phyloP scores from a whole-genome alignment of 2,329 filamentous ascomycete species.

The Penicillium corylophilum region DNA sequence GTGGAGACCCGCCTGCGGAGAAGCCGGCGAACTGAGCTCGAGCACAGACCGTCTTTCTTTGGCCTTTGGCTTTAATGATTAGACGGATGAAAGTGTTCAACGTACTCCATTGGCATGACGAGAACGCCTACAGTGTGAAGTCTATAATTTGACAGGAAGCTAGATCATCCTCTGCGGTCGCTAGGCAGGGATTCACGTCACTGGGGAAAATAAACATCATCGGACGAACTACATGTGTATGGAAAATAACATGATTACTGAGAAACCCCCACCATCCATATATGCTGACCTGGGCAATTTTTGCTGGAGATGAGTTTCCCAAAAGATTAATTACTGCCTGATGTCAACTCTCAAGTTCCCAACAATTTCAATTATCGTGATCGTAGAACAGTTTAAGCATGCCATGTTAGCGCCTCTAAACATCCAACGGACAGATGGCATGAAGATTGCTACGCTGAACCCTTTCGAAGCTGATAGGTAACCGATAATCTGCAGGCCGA shows the following conservation, averaged over 20 bases:
- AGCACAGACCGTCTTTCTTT: neutral
- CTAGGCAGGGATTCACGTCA: too few species aligned
- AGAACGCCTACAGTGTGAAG: too few species aligned
- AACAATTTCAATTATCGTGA: too few species aligned
- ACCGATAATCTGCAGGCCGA: neutral
- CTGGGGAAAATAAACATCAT: too few species aligned
- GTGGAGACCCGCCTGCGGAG: neutral
- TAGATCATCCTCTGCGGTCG: too few species aligned
- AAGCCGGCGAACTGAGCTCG: neutral
- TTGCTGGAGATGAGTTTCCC: too few species aligned
- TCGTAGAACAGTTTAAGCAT: neutral
- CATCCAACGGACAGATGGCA: neutral
- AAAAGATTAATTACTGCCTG: too few species aligned
- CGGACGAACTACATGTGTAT: too few species aligned
- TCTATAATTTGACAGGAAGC: neutral
- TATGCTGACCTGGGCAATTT: too few species aligned
- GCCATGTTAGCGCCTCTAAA: neutral
- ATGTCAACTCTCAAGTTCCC: too few species aligned
- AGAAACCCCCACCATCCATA: too few species aligned
- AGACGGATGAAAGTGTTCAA: neutral
- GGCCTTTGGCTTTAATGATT: neutral
- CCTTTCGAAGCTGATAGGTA: neutral
- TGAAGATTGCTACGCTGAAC: neutral
- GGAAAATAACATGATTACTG: neutral
- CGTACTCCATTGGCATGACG: too few species aligned